Evolutionary conservation across 1,284 basidiomycete genomes (phyloP).

Genomic region (Ganoderma boninense): DNA sequence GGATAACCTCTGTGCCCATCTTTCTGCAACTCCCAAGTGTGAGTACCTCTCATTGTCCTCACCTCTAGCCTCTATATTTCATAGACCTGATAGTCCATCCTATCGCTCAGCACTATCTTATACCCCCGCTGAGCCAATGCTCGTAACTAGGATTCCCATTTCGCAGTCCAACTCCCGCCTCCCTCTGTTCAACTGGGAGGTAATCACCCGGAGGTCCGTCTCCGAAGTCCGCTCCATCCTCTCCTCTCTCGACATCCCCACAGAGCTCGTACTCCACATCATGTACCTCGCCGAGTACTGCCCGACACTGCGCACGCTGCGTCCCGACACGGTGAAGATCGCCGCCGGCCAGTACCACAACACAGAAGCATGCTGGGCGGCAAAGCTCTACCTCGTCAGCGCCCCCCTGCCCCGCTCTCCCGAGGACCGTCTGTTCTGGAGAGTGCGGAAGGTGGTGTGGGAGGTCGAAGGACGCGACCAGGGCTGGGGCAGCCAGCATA

Average conservation of each 20-base stretch:
- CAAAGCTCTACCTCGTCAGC: slow-evolving; percentile 16
- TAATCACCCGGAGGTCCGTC: not conserved
- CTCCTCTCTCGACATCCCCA: not conserved
- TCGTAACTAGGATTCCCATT: not conserved
- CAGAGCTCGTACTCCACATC: not conserved
- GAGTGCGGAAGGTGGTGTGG: slow-evolving; percentile 19
- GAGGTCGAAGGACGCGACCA: slow-evolving; percentile 23
- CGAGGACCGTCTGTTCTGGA: slow-evolving; percentile 10
- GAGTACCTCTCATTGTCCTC: not conserved
- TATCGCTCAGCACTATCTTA: not conserved
- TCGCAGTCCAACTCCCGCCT: too few relatives aligned
- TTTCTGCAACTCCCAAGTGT: not conserved
- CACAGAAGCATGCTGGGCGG: slow-evolving; percentile 5
- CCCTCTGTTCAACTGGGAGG: not conserved
- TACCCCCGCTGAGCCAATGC: not conserved
- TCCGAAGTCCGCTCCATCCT: not conserved
- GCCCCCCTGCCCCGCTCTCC: slow-evolving; percentile 9
- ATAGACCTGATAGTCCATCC: not conserved
- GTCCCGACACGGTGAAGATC: not conserved
- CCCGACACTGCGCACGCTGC: not conserved
- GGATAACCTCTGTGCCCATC: not conserved
- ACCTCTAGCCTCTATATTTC: not conserved
- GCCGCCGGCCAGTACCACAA: not conserved
- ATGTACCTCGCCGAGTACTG: not conserved
- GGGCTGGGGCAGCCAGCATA: slow-evolving; percentile 9